Percentiles rank a stretch among this genome's conserved stretches.
Evolutionary conservation across 129 eudicot species (phyloP).

Genomic region (Logfia minima): DNA sequence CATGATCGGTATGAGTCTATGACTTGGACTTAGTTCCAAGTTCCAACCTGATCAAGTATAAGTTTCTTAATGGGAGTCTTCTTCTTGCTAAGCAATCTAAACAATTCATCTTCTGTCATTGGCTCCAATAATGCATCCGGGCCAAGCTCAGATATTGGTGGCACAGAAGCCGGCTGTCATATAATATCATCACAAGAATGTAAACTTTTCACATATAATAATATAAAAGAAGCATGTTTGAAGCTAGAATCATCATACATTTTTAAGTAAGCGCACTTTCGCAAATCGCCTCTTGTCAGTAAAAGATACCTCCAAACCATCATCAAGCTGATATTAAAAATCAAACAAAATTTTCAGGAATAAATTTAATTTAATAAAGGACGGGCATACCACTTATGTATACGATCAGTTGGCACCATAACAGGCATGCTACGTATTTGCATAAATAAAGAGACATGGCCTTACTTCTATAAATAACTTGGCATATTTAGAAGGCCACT

Average conservation of each 20-base stretch:
- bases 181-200: constrained; percentile 11
- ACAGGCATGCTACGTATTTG: not conserved
- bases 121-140: constrained; percentile 81
- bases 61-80: constrained; percentile 81
- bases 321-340: constrained; percentile 63
- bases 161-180: constrained; percentile 66
- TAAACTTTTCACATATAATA: not conserved
- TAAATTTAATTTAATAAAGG: not conserved
- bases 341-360: not conserved
- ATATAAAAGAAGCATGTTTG: not conserved
- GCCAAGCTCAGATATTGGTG: constrained; percentile 95
- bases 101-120: constrained; percentile 64
- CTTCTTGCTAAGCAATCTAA: constrained; percentile 60
- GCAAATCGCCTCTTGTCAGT: constrained; percentile 97
- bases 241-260: constrained; percentile 44
- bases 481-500: constrained; percentile 98
- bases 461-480: constrained; percentile 91
- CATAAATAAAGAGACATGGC: not conserved
- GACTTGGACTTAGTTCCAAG: constrained; percentile 18
- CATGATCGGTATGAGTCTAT: not conserved
- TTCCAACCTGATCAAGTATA: constrained; percentile 98
- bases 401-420: not conserved
- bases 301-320: constrained; percentile 92
- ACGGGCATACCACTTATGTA: not conserved
- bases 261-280: constrained; percentile 77